A percentile compares a stretch with the other conserved stretches of the same genome.
These are phyloP conservation scores for Piromyces finnis DNA, from an alignment of 192 early-diverging fungal species.

Conservation along the genomic window DNA sequence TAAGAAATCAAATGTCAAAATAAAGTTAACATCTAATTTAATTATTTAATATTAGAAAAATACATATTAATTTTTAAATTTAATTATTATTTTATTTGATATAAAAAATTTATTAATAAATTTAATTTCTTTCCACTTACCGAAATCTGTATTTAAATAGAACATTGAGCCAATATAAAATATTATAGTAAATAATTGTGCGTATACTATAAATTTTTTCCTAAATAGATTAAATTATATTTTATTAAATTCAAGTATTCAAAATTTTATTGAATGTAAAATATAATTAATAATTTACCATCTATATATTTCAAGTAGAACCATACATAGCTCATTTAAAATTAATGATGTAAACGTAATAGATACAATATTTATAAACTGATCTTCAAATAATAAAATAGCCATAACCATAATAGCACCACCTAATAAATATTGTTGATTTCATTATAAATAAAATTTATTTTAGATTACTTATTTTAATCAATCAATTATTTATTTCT, in stretches of 20 bases:
- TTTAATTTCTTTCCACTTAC: too few relatives aligned
- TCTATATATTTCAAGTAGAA: constrained; percentile 76
- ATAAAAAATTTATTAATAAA: not conserved
- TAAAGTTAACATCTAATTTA: constrained; percentile 58
- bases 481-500: too few relatives aligned
- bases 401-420: constrained; percentile 90
- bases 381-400: constrained; percentile 83
- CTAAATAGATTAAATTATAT: constrained; percentile 9
- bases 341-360: constrained; percentile 89
- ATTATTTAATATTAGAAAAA: not conserved
- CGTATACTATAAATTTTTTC: constrained; percentile 74
- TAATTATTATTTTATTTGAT: not conserved
- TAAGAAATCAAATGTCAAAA: constrained; percentile 62
- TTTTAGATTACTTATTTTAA: too few relatives aligned
- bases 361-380: constrained; percentile 88
- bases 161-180: constrained; percentile 82
- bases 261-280: too few relatives aligned
- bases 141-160: constrained; percentile 79
- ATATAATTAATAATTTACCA: constrained; percentile 37
- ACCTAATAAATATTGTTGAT: too few relatives aligned
- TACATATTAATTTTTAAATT: not conserved
- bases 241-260: too few relatives aligned
- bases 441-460: too few relatives aligned
- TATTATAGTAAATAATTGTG: constrained; percentile 64
- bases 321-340: constrained; percentile 90